Evolutionary conservation across 1,139 yeast species (phyloP), one percentile per base, ranked within the genome.

Genomic region (Taiozyma sp.): DNA sequence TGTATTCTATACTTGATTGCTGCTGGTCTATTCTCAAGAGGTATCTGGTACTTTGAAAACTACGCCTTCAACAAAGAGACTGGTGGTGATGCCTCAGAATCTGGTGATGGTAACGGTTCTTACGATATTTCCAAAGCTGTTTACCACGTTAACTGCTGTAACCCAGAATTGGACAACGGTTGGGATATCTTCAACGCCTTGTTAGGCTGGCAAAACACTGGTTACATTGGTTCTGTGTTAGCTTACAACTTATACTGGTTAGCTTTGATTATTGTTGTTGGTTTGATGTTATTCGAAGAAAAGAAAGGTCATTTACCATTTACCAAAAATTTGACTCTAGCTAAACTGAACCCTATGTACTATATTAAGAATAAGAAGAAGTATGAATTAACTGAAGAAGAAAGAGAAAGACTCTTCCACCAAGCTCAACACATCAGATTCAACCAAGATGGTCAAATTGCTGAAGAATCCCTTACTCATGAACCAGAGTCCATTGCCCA

Each of bases 91-190:
- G 95, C 96, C 41, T 76, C 93, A 43, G 97, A 91, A 72, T 73
- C 76, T 60, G 97, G 97, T 60, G 80, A 88, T 48, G 97, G 97
- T 60, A 92, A 96, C 47, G 97, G 97, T 65, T 84, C 96, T 43
- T 91, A 91, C 69, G 85, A 91, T 68, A 81, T 90, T 60, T 64
- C 75, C 52, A 77, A 79, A 63, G 72, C 89, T 9, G 96, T 91
- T 19, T 91, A 96, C 90, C 97, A 91, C 69, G 92, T 91, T 56
- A 90, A 91, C 75, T 91, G 97, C 72, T 91, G 97, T 73, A 90
- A 89, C 71, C 96, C 96, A 39, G 88, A 84, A 70, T 76, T 76
- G 47, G 96, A 90, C 67, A 84, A 88, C 55, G 95, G 95, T 72
- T 91, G 96, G 96, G 95, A 87, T 80, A 81, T 91, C 55, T 90